Percentiles rank a stretch among this genome's conserved stretches.
Evolutionary conservation across 495 filamentous ascomycete genomes (phyloP).

Genomic region (Podospora bellae-mahoneyi): DNA sequence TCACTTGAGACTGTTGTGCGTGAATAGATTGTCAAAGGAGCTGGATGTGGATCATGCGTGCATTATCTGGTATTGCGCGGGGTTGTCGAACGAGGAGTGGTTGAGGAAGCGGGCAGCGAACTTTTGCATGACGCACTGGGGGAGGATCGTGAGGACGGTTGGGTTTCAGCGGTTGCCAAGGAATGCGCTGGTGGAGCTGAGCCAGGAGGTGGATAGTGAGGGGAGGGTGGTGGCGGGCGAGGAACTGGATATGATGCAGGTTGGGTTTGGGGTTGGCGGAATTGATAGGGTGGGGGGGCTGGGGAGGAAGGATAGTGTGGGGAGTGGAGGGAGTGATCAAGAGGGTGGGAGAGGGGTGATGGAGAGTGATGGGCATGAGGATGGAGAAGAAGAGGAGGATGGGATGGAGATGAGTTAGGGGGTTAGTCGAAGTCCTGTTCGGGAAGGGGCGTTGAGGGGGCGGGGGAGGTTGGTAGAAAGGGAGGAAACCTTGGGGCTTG

Average conservation of each 20-base stretch:
- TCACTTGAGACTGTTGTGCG: slow-evolving; percentile 80
- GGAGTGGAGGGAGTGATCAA: slow-evolving; percentile 56
- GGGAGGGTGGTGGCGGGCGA: slow-evolving; percentile 79
- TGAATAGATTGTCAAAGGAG: slow-evolving; percentile 81
- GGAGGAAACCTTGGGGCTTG: background rate
- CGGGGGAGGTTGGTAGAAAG: background rate
- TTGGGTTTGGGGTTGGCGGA: slow-evolving; percentile 48
- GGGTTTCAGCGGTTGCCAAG: slow-evolving; percentile 80
- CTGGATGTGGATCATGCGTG: slow-evolving; percentile 92
- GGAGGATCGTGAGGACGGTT: slow-evolving; percentile 81
- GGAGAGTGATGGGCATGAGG: slow-evolving; percentile 61
- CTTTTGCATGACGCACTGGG: slow-evolving; percentile 93
- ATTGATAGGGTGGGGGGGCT: slow-evolving; percentile 43
- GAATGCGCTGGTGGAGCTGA: slow-evolving; percentile 79
- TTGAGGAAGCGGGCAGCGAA: slow-evolving; percentile 78
- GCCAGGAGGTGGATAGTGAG: slow-evolving; percentile 86
- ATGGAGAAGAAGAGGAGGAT: slow-evolving; percentile 64
- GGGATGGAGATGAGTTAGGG: slow-evolving; percentile 48
- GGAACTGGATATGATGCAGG: slow-evolving; percentile 76
- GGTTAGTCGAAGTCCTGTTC: background rate
- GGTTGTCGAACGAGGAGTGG: slow-evolving; percentile 87
- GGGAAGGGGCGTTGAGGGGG: background rate
- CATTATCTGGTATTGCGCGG: slow-evolving; percentile 91
- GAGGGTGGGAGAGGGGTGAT: slow-evolving; percentile 53
- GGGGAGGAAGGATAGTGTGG: slow-evolving; percentile 54